phyloP scores from a whole-genome alignment of 805 yeast genomes.

The Priceomyces medius region DNA sequence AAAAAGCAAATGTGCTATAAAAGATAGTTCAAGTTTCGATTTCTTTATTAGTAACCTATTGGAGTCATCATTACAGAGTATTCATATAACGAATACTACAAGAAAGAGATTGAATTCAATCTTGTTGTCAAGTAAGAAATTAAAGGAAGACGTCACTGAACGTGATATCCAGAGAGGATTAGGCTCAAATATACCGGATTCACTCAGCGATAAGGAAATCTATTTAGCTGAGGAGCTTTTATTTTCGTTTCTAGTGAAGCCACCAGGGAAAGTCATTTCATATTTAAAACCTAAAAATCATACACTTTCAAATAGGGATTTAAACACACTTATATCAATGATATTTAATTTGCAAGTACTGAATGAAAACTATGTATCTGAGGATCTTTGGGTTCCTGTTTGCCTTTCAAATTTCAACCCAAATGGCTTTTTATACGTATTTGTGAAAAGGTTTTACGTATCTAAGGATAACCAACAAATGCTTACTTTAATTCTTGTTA shows the following conservation, averaged over 20 bases:
- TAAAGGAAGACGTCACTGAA: slow-evolving; percentile 10
- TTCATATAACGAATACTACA: slow-evolving; percentile 52
- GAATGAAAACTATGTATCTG: slow-evolving; percentile 32
- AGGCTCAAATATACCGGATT: slow-evolving; percentile 1
- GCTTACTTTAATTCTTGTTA: slow-evolving; percentile 47
- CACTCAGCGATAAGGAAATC: slow-evolving; percentile 10
- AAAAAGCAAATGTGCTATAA: background rate
- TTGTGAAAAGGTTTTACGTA: slow-evolving; percentile 48
- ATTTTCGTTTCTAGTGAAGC: slow-evolving; percentile 71
- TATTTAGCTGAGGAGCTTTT: slow-evolving; percentile 48
- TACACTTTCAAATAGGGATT: slow-evolving; percentile 75
- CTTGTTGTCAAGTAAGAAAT: slow-evolving; percentile 35
- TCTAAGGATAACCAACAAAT: slow-evolving; percentile 20
- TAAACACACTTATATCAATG: slow-evolving; percentile 70
- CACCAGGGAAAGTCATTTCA: slow-evolving; percentile 63
- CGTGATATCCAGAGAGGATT: background rate
- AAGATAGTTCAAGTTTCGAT: slow-evolving; percentile 18
- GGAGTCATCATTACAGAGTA: slow-evolving; percentile 27
- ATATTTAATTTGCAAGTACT: slow-evolving; percentile 49
- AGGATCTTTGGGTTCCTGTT: slow-evolving; percentile 91
- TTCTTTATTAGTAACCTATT: slow-evolving; percentile 29
- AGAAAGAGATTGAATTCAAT: slow-evolving; percentile 59
- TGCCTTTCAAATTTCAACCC: slow-evolving; percentile 90
- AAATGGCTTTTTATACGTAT: slow-evolving; percentile 82
- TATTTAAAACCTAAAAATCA: slow-evolving; percentile 77